Percentiles rank a stretch among this genome's conserved stretches.
Conservation (phyloP, 176 grass and related monocot genomes). For the Juncus effusus region DNA sequence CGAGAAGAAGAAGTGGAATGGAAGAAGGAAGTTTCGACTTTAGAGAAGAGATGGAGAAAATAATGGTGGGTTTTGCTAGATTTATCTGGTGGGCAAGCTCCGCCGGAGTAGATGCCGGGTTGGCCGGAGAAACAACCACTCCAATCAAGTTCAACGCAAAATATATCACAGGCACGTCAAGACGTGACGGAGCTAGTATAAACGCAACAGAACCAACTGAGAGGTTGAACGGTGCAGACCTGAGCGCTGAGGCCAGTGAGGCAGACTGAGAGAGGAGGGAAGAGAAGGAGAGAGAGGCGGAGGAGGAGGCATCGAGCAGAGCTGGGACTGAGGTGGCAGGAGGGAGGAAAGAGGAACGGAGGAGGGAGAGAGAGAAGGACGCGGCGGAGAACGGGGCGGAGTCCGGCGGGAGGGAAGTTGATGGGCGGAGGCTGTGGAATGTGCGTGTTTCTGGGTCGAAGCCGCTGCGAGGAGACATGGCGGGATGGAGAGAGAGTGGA, state of each 20-base stretch:
- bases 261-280: constrained; percentile 47
- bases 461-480: constrained; percentile 30
- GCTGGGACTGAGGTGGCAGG: constrained; percentile 35
- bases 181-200: constrained; percentile 38
- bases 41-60: constrained; percentile 37
- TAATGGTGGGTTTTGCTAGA: constrained; percentile 42
- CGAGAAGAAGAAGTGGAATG: constrained; percentile 40
- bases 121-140: constrained; percentile 58
- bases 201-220: constrained; percentile 45
- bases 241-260: constrained; percentile 44
- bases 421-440: constrained; percentile 54
- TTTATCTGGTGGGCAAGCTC: constrained; percentile 47
- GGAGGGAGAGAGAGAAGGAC: constrained; percentile 41
- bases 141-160: constrained; percentile 67
- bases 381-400: constrained; percentile 44
- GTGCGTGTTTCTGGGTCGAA: constrained; percentile 42
- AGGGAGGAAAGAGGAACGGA: constrained; percentile 40
- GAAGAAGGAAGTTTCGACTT: constrained; percentile 35
- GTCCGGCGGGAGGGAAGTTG: constrained; percentile 29
- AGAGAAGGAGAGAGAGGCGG: constrained; percentile 49
- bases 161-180: constrained; percentile 55
- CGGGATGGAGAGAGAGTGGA: too few relatives aligned
- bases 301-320: constrained; percentile 40
- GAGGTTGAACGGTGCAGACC: constrained; percentile 29
- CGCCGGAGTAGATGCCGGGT: constrained; percentile 43